phyloP scores from a whole-genome alignment of 345 rosid species.

The Turnera subulata region DNA sequence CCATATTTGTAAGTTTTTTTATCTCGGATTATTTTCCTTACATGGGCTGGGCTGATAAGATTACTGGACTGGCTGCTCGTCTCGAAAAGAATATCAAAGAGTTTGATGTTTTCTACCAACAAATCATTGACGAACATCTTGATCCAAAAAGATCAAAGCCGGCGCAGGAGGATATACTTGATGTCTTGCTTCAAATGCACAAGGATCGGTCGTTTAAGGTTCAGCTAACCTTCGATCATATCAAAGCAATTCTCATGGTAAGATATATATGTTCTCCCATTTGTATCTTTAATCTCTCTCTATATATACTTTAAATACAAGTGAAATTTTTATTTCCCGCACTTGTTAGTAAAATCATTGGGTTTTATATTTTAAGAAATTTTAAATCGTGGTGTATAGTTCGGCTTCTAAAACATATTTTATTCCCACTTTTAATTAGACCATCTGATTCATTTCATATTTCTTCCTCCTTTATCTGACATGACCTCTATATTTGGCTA shows the following conservation, averaged over 20 bases:
- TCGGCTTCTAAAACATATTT: neutral
- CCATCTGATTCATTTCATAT: neutral
- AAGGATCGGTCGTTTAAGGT: conserved; percentile 7
- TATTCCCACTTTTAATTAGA: neutral
- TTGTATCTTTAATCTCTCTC: no score
- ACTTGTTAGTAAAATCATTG: no score
- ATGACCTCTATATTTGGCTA: no score
- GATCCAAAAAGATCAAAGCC: conserved; percentile 13
- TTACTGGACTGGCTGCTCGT: conserved; percentile 27
- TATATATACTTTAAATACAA: no score
- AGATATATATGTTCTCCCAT: no score
- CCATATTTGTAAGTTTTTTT: conserved; percentile 32
- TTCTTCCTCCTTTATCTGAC: neutral
- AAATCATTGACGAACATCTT: conserved; percentile 40
- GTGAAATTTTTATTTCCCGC: no score
- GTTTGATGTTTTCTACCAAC: conserved; percentile 38
- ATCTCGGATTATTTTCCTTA: conserved; percentile 39
- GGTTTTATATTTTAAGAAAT: no score
- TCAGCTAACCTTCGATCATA: neutral
- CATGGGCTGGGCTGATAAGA: conserved; percentile 39
- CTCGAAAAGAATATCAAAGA: conserved; percentile 30
- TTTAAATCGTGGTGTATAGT: no score
- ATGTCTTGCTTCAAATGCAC: conserved; percentile 2
- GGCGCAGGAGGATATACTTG: conserved; percentile 22
- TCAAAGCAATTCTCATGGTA: conserved; percentile 17